Evolutionary conservation across 176 grass and related monocot species (phyloP).

Genomic region (Paspalum notatum): DNA sequence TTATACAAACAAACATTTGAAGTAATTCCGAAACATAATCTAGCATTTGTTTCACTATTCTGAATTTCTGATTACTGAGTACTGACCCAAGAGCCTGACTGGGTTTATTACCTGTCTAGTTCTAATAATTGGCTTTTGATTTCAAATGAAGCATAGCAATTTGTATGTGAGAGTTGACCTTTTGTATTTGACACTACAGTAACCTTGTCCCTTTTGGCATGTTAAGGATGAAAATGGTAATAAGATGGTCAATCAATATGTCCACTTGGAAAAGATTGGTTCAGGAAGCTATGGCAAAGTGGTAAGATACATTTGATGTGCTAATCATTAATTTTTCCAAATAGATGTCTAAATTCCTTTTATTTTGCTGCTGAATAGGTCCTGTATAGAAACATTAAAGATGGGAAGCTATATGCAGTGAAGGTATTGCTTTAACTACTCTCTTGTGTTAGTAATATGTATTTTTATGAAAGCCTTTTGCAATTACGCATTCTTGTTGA

Average conservation of each 20-base stretch:
- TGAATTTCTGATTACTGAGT: no score
- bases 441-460: background rate
- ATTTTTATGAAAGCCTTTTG: conserved; percentile 20
- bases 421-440: conserved; percentile 59
- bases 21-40: background rate
- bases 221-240: conserved; percentile 73
- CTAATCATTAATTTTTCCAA: background rate
- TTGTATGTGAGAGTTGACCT: background rate
- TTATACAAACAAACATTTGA: background rate
- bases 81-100: background rate
- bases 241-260: conserved; percentile 91
- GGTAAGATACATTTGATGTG: conserved; percentile 56
- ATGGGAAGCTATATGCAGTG: conserved; percentile 81
- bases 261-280: conserved; percentile 73
- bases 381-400: conserved; percentile 69
- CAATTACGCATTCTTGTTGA: conserved; percentile 7
- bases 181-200: background rate
- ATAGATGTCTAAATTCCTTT: conserved; percentile 23
- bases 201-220: conserved; percentile 13
- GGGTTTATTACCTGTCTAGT: background rate
- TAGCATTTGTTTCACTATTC: background rate
- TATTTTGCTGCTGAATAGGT: conserved; percentile 51
- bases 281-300: conserved; percentile 94
- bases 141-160: background rate
- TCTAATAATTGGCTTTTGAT: background rate